phyloP scores from a whole-genome alignment of 2,329 filamentous ascomycete species.

The Colletotrichum chrysophilum region DNA sequence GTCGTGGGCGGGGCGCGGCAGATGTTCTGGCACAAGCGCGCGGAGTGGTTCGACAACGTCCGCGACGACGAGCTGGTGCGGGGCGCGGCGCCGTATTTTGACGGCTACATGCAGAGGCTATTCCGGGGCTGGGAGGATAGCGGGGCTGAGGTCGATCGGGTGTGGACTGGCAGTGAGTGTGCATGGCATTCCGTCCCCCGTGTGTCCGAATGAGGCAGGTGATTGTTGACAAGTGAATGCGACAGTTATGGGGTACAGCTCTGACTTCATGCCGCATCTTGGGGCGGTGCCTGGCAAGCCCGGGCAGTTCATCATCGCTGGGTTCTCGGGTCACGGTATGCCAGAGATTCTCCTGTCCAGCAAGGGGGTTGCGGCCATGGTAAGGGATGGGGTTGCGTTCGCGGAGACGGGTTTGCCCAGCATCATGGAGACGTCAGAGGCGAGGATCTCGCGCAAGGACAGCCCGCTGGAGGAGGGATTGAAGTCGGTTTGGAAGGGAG shows the following conservation, averaged over 20 bases:
- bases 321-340: slow-evolving; percentile 60
- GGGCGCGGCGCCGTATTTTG: slow-evolving; percentile 43
- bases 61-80: slow-evolving; percentile 46
- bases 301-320: slow-evolving; percentile 48
- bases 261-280: slow-evolving; percentile 46
- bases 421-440: slow-evolving; percentile 36
- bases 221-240: too few species aligned
- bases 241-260: slow-evolving; percentile 46
- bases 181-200: neutral
- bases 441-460: slow-evolving; percentile 18
- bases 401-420: slow-evolving; percentile 40
- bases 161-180: slow-evolving; percentile 47
- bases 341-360: slow-evolving; percentile 45
- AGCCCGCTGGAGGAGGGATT: neutral
- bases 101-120: slow-evolving; percentile 49
- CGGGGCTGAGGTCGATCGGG: slow-evolving; percentile 34
- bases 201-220: neutral
- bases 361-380: slow-evolving; percentile 46
- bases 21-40: slow-evolving; percentile 33
- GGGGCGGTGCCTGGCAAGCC: slow-evolving; percentile 44
- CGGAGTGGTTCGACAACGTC: slow-evolving; percentile 45
- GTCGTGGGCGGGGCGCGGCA: slow-evolving; percentile 47
- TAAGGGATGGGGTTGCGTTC: slow-evolving; percentile 32
- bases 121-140: slow-evolving; percentile 52
- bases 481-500: neutral